These are phyloP conservation scores for Nakaseomyces kungkrabaensis DNA, from an alignment of 1,139 yeast genomes.

Conservation along the genomic window DNA sequence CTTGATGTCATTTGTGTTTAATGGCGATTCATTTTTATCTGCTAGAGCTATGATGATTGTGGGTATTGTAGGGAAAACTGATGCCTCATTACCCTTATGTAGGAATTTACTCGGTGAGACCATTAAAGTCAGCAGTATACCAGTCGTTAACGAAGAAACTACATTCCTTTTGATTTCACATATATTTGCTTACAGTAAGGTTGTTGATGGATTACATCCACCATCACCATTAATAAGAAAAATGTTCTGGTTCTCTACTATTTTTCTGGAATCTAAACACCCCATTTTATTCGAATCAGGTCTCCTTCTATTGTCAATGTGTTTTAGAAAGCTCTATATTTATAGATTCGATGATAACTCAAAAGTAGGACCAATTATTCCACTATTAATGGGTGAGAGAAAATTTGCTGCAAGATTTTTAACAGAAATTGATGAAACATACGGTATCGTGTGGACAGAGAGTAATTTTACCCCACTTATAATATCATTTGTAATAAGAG, in stretches of 20 bases:
- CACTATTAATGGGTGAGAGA: conserved; percentile 23
- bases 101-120: conserved; percentile 24
- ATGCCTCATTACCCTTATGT: conserved; percentile 54
- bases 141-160: conserved; percentile 27
- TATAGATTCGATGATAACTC: conserved; percentile 18
- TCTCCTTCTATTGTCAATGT: conserved; percentile 34
- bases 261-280: conserved; percentile 33
- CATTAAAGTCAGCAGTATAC: conserved; percentile 33
- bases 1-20: conserved; percentile 57
- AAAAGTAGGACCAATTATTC: conserved; percentile 6
- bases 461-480: conserved; percentile 50
- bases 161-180: conserved; percentile 31
- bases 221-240: conserved; percentile 46
- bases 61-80: conserved; percentile 58
- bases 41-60: conserved; percentile 62
- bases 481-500: conserved; percentile 46
- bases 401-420: conserved; percentile 36
- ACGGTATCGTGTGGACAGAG: conserved; percentile 35
- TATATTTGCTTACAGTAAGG: conserved; percentile 44
- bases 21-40: conserved; percentile 52
- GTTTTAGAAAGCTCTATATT: conserved; percentile 25
- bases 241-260: conserved; percentile 57
- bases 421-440: conserved; percentile 36
- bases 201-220: conserved; percentile 52
- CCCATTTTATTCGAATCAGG: conserved; percentile 49